A percentile compares a stretch with the other conserved stretches of the same genome.
These are phyloP conservation scores for Babesia sp. DNA, from an alignment of 169 alveolate genomes.

Conservation along the genomic window DNA sequence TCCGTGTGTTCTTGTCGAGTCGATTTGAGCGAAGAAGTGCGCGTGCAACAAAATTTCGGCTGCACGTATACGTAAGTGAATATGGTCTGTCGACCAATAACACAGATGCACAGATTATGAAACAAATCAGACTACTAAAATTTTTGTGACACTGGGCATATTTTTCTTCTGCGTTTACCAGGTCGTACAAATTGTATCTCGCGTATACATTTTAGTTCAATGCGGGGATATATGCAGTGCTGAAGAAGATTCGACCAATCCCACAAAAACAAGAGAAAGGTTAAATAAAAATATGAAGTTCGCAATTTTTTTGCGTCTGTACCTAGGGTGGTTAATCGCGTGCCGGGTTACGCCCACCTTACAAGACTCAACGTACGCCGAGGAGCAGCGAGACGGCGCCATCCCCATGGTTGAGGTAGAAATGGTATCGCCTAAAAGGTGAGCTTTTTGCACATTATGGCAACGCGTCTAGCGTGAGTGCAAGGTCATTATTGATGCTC, in stretches of 20 bases:
- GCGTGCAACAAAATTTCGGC: slow-evolving; percentile 5
- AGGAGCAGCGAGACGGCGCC: slow-evolving; percentile 55
- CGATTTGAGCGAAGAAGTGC: not conserved
- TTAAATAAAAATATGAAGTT: not conserved
- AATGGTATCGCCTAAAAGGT: slow-evolving; percentile 63
- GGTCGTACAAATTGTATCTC: not conserved
- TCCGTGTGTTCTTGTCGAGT: not conserved
- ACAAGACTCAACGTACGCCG: slow-evolving; percentile 32
- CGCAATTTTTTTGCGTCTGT: slow-evolving; percentile 10
- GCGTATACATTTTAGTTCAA: not conserved
- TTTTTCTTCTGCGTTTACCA: not conserved
- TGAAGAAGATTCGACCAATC: not conserved
- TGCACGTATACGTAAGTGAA: not conserved
- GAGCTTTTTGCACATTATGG: not conserved
- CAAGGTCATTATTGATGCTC: not conserved
- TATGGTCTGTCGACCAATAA: not conserved
- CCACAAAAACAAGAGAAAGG: not conserved
- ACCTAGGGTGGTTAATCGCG: slow-evolving; percentile 13
- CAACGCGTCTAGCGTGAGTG: not conserved
- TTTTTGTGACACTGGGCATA: not conserved
- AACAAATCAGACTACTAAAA: not conserved
- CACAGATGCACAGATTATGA: not conserved
- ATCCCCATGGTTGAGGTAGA: slow-evolving; percentile 64
- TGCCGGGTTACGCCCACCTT: slow-evolving; percentile 37
- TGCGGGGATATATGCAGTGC: not conserved